Evolutionary conservation across 148 eudicot species (phyloP).

Genomic region (Persicaria maculosa): DNA sequence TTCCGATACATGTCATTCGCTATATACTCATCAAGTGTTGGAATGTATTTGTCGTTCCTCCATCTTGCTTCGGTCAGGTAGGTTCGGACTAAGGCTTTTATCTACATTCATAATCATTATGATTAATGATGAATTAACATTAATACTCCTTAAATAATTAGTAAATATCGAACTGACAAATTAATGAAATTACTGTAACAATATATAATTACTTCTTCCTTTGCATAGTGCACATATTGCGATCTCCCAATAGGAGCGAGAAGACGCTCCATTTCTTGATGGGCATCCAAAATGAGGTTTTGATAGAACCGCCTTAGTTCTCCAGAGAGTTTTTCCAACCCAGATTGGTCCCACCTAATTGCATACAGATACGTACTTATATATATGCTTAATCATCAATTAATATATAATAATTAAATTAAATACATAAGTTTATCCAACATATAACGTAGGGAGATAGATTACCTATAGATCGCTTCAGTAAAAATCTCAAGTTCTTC

Average conservation of each 20-base stretch:
- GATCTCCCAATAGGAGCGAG: slow-evolving; percentile 20
- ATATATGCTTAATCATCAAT: too few species aligned
- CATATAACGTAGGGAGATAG: not conserved
- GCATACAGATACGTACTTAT: not conserved
- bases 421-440: not conserved
- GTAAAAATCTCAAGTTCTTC: slow-evolving; percentile 8
- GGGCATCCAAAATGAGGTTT: slow-evolving; percentile 7
- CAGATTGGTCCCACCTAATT: slow-evolving; percentile 22
- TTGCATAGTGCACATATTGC: slow-evolving; percentile 6
- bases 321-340: slow-evolving; percentile 15
- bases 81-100: slow-evolving; percentile 14
- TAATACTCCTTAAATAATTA: too few species aligned
- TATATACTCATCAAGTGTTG: slow-evolving; percentile 18
- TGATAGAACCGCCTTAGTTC: slow-evolving; percentile 16
- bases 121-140: too few species aligned
- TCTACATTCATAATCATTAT: not conserved
- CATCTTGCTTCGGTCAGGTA: slow-evolving; percentile 23
- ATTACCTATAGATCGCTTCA: slow-evolving; percentile 20
- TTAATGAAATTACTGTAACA: too few species aligned
- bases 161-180: too few species aligned
- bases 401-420: too few species aligned
- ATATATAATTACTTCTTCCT: not conserved
- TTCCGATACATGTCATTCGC: slow-evolving; percentile 1
- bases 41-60: slow-evolving; percentile 12
- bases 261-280: slow-evolving; percentile 20